Evolutionary conservation across 2,329 filamentous ascomycete genomes (phyloP).

Genomic region (Colletotrichum sp.): DNA sequence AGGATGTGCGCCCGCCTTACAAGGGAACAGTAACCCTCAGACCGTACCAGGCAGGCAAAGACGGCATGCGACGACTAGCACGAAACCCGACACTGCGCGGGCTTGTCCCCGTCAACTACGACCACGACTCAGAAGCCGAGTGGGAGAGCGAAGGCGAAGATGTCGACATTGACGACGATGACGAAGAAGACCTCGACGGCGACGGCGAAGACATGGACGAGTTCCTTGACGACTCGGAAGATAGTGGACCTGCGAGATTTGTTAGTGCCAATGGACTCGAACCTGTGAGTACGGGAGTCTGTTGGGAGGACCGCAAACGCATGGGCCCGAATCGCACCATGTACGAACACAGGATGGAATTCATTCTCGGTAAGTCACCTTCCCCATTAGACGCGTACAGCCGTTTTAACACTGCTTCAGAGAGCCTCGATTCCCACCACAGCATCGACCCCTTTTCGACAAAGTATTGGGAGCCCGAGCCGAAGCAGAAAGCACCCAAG

Average conservation of each 20-base stretch:
- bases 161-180: conserved; percentile 70
- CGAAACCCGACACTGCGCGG: conserved; percentile 57
- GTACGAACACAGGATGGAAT: conserved; percentile 73
- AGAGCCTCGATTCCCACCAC: conserved; percentile 52
- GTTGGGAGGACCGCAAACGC: conserved; percentile 72
- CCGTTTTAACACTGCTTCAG: conserved; percentile 35
- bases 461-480: conserved; percentile 72
- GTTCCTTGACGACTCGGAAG: conserved; percentile 88
- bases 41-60: conserved; percentile 46
- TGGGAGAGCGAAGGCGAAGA: conserved; percentile 81
- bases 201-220: conserved; percentile 84
- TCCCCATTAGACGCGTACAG: conserved; percentile 21
- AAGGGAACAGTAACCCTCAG: conserved; percentile 73
- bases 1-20: conserved; percentile 74
- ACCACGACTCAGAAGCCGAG: conserved; percentile 86
- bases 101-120: conserved; percentile 73
- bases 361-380: conserved; percentile 67
- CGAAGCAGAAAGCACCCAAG: conserved; percentile 28
- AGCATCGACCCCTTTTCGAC: conserved; percentile 85
- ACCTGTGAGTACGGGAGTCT: conserved; percentile 80
- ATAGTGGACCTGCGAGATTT: conserved; percentile 60
- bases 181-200: conserved; percentile 73
- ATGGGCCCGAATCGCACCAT: conserved; percentile 53
- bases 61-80: conserved; percentile 56
- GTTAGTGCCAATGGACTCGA: conserved; percentile 73